Evolutionary conservation across 106 monocot genomes (phyloP), one percentile per base, ranked within the genome.

Genomic region (Platanthera zijinensis): DNA sequence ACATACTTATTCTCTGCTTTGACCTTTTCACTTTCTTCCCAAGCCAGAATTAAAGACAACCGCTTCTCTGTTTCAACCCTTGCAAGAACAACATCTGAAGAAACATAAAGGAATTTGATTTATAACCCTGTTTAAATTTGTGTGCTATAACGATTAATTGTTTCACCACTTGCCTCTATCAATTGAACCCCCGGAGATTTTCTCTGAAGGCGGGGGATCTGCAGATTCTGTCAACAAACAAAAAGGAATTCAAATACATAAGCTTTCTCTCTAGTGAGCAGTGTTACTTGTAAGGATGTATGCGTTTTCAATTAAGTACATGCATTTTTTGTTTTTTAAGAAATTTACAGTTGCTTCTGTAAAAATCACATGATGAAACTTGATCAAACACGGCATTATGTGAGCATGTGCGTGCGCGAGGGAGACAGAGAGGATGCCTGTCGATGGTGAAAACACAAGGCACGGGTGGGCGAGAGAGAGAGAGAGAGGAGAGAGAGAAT

Each of bases 1-100:
- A 66, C 83, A 50, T 77, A 92, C 92, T 84, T 89, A 76, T 92
- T 89, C 49, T 89, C 89, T 10, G 80, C 85, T 79, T 87, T 89
- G 4, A 85, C 77, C 81, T 89, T 92, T 69, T 89, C 86, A 78
- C 63, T 89, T 6, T 89, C 89, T 74, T 89, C 89, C 89, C 89
- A 89, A 51, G 89, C 89, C 61, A 30, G 84, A 76, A 86, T 89
- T 70, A 89, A 78, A 50, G 89, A 84, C 73, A 82, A 52, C 49
- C 84, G 79, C 77, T 89, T 89, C 78, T 89, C 89, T 9, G 81
- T 89, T 77, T 79, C 84, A 32, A 89, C 74, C 49, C 82, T 78
- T 50, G 84, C 64, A 81, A 89, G 89, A 86, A 81, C 79, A 61
- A 79, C 76, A 84, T 89, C 86, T 86, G 76, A 10, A 48, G 7